Evolutionary conservation across 179 eudicot genomes (phyloP).

Genomic region (Vitellaria paradoxa): DNA sequence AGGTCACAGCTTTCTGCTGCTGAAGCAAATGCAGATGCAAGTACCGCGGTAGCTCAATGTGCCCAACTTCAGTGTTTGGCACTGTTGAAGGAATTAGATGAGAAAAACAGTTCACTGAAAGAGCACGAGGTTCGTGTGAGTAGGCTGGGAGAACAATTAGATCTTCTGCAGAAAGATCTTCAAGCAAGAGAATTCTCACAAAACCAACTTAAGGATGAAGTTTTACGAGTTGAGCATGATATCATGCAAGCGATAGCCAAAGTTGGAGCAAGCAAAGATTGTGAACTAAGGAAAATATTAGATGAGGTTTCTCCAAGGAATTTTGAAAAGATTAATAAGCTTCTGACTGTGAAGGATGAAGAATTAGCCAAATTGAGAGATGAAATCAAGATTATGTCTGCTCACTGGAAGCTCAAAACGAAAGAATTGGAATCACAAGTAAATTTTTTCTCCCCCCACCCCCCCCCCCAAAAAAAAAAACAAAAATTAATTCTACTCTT

Average conservation of each 20-base stretch:
- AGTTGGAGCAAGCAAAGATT: slow-evolving; percentile 59
- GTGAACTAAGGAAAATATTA: slow-evolving; percentile 72
- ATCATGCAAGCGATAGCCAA: slow-evolving; percentile 78
- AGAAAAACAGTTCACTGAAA: slow-evolving; percentile 60
- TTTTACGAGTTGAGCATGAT: slow-evolving; percentile 77
- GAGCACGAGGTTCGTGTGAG: slow-evolving; percentile 81
- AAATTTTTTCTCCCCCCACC: slow-evolving; percentile 7
- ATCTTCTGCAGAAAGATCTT: slow-evolving; percentile 72
- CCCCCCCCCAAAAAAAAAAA: no score
- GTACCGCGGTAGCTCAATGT: slow-evolving; percentile 86
- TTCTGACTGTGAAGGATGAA: slow-evolving; percentile 66
- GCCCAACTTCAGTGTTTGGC: slow-evolving; percentile 76
- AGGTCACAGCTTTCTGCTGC: slow-evolving; percentile 60
- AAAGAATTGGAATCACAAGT: slow-evolving; percentile 90
- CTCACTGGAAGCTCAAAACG: slow-evolving; percentile 85
- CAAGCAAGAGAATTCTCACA: slow-evolving; percentile 75
- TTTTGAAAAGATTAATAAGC: slow-evolving; percentile 63
- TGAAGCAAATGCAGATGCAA: slow-evolving; percentile 75
- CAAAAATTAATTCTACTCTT: not conserved
- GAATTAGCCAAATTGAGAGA: slow-evolving; percentile 73
- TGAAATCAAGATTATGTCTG: slow-evolving; percentile 73
- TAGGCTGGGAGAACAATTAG: slow-evolving; percentile 73
- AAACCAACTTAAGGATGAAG: slow-evolving; percentile 85
- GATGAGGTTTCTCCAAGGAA: slow-evolving; percentile 85
- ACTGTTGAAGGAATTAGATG: slow-evolving; percentile 63